Conservation (phyloP, 306 rosid species). For the Senna siamea region DNA sequence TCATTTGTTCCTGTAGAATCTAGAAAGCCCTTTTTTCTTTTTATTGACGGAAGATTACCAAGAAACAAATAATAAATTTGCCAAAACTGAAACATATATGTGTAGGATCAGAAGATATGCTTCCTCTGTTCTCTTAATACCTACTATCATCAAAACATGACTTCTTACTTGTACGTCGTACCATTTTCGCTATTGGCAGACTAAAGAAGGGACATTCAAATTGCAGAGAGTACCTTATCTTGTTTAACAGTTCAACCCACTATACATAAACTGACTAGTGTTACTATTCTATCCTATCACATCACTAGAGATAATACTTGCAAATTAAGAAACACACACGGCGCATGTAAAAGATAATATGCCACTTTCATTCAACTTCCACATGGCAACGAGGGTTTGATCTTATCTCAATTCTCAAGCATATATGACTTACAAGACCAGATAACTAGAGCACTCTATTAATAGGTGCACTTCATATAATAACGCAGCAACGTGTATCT, state of each 20-base stretch:
- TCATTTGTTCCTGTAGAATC: too few species aligned
- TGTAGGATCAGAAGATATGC: too few species aligned
- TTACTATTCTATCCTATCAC: background rate
- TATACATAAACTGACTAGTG: background rate
- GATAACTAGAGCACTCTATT: conserved; percentile 12
- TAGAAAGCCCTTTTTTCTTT: too few species aligned
- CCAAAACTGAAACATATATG: too few species aligned
- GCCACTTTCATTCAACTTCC: conserved; percentile 11
- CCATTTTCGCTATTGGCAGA: too few species aligned
- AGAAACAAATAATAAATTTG: too few species aligned
- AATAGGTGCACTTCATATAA: conserved; percentile 3
- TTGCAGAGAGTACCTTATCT: conserved; percentile 27
- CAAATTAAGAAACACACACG: conserved; percentile 2
- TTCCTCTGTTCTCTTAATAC: too few species aligned
- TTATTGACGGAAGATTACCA: too few species aligned
- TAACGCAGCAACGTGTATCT: background rate
- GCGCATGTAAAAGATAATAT: background rate
- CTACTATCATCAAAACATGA: too few species aligned
- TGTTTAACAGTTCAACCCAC: conserved; percentile 11
- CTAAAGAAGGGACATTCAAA: too few species aligned
- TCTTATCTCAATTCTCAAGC: conserved; percentile 5
- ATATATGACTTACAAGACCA: background rate
- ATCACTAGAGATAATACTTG: conserved; percentile 2
- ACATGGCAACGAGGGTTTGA: background rate
- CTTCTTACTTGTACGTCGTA: too few species aligned